Evolutionary conservation across 2,329 filamentous ascomycete species (phyloP).

Genomic region (Stemphylium lycopersici): DNA sequence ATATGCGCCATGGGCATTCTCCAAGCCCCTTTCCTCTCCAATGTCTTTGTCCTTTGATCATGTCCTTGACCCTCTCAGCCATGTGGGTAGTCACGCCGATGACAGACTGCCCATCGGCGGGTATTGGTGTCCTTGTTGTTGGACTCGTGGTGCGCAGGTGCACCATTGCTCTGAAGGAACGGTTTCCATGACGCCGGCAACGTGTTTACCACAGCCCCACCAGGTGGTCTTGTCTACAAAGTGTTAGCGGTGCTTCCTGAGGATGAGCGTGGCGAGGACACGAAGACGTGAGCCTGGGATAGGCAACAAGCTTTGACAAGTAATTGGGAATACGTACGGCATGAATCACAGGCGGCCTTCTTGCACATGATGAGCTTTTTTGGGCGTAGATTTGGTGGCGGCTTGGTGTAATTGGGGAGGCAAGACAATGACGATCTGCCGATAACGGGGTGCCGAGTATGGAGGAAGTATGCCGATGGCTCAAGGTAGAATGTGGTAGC

Average conservation of each 20-base stretch:
- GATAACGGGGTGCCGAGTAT: not conserved
- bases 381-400: not conserved
- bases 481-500: not conserved
- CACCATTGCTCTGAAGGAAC: constrained; percentile 67
- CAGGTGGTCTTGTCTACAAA: constrained; percentile 63
- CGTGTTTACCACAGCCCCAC: constrained; percentile 69
- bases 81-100: constrained; percentile 34
- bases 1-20: not conserved
- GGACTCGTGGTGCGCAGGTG: constrained; percentile 67
- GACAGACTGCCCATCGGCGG: constrained; percentile 63
- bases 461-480: not conserved
- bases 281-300: not conserved
- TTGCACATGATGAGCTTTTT: constrained; percentile 63
- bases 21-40: not conserved
- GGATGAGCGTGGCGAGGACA: not conserved
- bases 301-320: no score
- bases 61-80: not conserved
- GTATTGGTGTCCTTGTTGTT: constrained; percentile 66
- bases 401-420: not conserved
- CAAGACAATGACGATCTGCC: not conserved
- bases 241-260: constrained; percentile 10
- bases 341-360: constrained; percentile 66
- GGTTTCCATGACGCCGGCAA: constrained; percentile 66
- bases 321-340: constrained; percentile 58
- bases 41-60: not conserved